Conservation (phyloP, 495 filamentous ascomycete species). For the Penicillium desertorum region DNA sequence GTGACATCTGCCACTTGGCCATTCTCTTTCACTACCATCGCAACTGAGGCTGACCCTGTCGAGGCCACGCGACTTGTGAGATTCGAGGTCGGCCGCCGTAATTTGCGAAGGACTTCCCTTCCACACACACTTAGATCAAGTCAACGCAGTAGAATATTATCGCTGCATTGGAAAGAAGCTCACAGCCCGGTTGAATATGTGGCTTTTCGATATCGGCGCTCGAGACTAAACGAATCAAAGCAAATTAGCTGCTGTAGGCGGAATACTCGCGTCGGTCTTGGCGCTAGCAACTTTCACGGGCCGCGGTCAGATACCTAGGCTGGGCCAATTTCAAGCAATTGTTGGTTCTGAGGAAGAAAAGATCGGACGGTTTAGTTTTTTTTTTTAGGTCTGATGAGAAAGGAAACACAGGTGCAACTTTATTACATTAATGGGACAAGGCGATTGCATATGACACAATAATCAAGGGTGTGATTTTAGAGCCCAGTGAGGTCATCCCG, state of each 20-base stretch:
- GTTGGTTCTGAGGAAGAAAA: slow-evolving; percentile 15
- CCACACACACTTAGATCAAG: slow-evolving; percentile 5
- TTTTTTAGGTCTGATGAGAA: background rate
- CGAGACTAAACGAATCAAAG: slow-evolving; percentile 4
- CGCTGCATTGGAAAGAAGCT: slow-evolving; percentile 6
- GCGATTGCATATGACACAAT: slow-evolving; percentile 12
- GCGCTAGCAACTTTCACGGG: slow-evolving; percentile 28
- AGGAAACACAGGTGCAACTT: background rate
- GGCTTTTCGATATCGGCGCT: slow-evolving; percentile 7
- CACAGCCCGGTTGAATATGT: background rate
- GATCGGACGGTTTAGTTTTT: background rate
- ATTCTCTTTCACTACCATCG: slow-evolving; percentile 33
- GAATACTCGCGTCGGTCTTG: slow-evolving; percentile 34
- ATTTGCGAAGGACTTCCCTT: slow-evolving; percentile 6
- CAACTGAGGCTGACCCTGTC: slow-evolving; percentile 14
- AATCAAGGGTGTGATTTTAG: slow-evolving; percentile 14
- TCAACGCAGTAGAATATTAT: slow-evolving; percentile 1
- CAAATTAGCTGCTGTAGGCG: slow-evolving; percentile 18
- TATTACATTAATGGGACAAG: slow-evolving; percentile 1
- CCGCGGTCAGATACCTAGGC: slow-evolving; percentile 18
- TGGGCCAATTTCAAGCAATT: background rate
- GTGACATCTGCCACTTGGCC: slow-evolving; percentile 28
- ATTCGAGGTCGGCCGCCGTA: slow-evolving; percentile 11
- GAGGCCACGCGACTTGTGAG: slow-evolving; percentile 14
- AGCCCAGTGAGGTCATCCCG: slow-evolving; percentile 33